phyloP scores from a whole-genome alignment of 73 alveolate genomes.

The Paramecium sonneborni region DNA sequence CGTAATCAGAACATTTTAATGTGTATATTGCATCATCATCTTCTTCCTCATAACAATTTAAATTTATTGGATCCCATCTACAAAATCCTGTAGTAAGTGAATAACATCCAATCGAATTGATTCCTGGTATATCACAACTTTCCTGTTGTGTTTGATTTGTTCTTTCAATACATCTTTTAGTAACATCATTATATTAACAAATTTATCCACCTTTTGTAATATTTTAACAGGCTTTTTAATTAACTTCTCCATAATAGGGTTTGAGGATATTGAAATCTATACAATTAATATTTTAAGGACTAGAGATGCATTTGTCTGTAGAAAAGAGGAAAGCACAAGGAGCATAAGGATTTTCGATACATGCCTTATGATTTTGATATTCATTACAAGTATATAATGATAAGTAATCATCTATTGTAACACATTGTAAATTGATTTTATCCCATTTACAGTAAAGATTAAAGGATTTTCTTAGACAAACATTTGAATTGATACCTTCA shows the following conservation, averaged over 20 bases:
- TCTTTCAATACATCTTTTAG: neutral
- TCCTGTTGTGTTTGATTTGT: neutral
- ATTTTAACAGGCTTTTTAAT: neutral
- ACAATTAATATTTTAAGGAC: neutral
- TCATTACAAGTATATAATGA: neutral
- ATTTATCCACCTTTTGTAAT: slow-evolving; percentile 12
- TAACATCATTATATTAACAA: neutral
- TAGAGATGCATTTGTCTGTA: neutral
- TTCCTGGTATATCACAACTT: neutral
- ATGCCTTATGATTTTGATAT: neutral
- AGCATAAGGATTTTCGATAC: neutral
- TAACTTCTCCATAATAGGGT: neutral
- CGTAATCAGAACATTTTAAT: neutral
- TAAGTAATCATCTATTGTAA: neutral
- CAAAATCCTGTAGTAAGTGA: neutral
- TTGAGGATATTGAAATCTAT: neutral
- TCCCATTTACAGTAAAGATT: slow-evolving; percentile 1
- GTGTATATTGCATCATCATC: neutral
- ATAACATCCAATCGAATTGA: slow-evolving; percentile 4
- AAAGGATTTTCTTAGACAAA: neutral
- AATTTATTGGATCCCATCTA: slow-evolving; percentile 7
- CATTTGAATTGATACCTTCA: neutral
- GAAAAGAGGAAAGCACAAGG: neutral
- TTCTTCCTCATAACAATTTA: neutral
- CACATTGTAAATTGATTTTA: neutral